These are phyloP conservation scores for Chlorella vulgaris DNA, from an alignment of 139 green algal genomes.

Conservation along the genomic window DNA sequence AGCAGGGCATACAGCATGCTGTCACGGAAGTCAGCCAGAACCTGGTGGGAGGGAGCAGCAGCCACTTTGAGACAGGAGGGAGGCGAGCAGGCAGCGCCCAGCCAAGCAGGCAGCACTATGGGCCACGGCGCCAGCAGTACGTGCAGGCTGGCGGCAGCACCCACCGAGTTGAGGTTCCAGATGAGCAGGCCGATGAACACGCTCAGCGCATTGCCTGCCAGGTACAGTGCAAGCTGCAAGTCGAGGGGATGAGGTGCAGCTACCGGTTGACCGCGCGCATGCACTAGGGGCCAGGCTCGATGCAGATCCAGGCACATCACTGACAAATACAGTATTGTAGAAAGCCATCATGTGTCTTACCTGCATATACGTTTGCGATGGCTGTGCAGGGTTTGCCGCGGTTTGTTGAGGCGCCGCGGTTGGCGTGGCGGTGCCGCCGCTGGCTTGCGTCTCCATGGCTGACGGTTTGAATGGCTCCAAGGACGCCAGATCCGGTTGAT, in stretches of 20 bases:
- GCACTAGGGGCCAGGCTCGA: too few species aligned
- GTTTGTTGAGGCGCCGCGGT: not conserved
- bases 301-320: too few species aligned
- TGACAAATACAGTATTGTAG: too few species aligned
- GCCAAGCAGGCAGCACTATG: too few species aligned
- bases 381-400: not conserved
- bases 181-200: slow-evolving; percentile 46
- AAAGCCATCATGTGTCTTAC: not conserved
- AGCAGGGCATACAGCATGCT: slow-evolving; percentile 64
- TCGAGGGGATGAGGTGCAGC: not conserved
- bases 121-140: too few species aligned
- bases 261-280: not conserved
- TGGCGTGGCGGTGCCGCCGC: not conserved
- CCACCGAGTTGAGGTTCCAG: slow-evolving; percentile 54
- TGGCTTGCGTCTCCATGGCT: not conserved
- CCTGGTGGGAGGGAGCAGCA: not conserved
- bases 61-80: too few species aligned
- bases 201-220: slow-evolving; percentile 52
- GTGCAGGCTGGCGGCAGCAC: not conserved
- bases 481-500: too few species aligned
- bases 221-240: slow-evolving; percentile 43
- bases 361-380: slow-evolving; percentile 13
- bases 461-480: too few species aligned
- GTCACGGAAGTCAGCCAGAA: slow-evolving; percentile 55
- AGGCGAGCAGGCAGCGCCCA: too few species aligned